Base-by-base conservation (phyloP, 164 flowering plant genomes). In the Chimonanthus salicifolius region DNA sequence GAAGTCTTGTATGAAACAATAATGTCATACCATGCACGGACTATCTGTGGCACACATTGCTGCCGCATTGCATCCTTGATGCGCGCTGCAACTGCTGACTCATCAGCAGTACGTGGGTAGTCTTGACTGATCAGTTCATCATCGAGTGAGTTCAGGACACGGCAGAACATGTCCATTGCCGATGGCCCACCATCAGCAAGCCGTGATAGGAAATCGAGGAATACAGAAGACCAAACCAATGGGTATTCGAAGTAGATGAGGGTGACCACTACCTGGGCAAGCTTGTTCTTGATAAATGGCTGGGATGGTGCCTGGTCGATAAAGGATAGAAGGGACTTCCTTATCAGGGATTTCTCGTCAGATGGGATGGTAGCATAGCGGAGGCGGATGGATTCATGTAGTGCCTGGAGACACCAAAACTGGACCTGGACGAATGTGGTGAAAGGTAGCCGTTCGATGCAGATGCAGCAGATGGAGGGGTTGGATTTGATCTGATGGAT, bases 21-120 rank as follows among this genome's bases (percentile, higher is more conserved):
- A 82, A 96, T 87, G 75, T 94, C 93, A 75, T 91, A 96, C 93
- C 97, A 96, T 0, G 88, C 90, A 47, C 88, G 81, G 67, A 94
- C 97, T 68, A 96, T 91, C 87, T 90, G 95, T 50, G 87, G 67
- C 45, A 94, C 83, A 73, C 99, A 94, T 62, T 94, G 98, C 71
- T 85, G 90, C 84, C 99, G 90, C 97, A 96, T 96, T 33, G 94
- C 90, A 85, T 96, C 99, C 88, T 96, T 96, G 71, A 94, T 82
- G 74, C 86, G 79, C 16, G 74, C 83, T 0, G 97, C 88, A 43
- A 80, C 87, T 3, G 84, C 80, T 54, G 84, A 71, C 64, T 94
- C 98, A 50, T 92, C 96, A 0, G 82, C 64, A 58, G 74, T 84
- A 6, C 97, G 82, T 0, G 92, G 96, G 75, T 92, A 92, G 68